A percentile compares a stretch with the other conserved stretches of the same genome.
phyloP scores from a whole-genome alignment of 2,329 filamentous ascomycete species.

The Arachnomyces sp. region DNA sequence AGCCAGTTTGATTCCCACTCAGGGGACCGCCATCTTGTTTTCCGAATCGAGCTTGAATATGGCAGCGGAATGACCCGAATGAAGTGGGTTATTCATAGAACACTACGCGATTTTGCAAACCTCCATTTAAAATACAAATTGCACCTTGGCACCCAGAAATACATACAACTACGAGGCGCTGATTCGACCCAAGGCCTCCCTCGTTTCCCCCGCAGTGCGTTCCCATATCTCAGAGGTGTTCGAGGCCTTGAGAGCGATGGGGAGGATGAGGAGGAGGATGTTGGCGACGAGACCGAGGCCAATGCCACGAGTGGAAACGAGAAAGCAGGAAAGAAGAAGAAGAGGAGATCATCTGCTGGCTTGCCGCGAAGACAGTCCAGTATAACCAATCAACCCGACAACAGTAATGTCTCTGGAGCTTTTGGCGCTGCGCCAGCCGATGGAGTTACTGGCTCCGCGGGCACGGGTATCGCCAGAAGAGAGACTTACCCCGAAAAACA shows the following conservation, averaged over 20 bases:
- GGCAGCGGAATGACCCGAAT: conserved; percentile 91
- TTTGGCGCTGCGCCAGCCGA: conserved; percentile 20
- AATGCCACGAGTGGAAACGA: conserved; percentile 64
- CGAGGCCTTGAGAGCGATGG: conserved; percentile 73
- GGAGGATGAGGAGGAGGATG: conserved; percentile 55
- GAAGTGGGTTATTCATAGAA: conserved; percentile 89
- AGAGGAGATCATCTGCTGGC: conserved; percentile 47
- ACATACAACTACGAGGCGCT: conserved; percentile 61
- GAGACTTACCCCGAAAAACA: conserved; percentile 70
- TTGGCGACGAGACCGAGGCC: conserved; percentile 43
- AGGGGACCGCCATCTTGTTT: conserved; percentile 67
- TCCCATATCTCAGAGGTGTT: conserved; percentile 78
- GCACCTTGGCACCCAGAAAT: conserved; percentile 73
- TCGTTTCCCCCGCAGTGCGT: conserved; percentile 78
- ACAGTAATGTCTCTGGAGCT: conserved; percentile 28
- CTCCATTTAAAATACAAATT: conserved; percentile 90
- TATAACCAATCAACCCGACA: conserved; percentile 31
- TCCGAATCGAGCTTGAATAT: conserved; percentile 90
- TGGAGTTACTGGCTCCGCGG: conserved; percentile 23
- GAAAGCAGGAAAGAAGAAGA: conserved; percentile 44
- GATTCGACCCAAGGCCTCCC: conserved; percentile 71
- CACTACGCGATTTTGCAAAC: conserved; percentile 82
- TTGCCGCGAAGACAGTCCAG: conserved; percentile 54
- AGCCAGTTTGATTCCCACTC: conserved; percentile 56
- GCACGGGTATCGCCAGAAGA: conserved; percentile 33